Evolutionary conservation across 495 filamentous ascomycete genomes (phyloP), one percentile per base, ranked within the genome.

Genomic region (Endocarpon pusillum): DNA sequence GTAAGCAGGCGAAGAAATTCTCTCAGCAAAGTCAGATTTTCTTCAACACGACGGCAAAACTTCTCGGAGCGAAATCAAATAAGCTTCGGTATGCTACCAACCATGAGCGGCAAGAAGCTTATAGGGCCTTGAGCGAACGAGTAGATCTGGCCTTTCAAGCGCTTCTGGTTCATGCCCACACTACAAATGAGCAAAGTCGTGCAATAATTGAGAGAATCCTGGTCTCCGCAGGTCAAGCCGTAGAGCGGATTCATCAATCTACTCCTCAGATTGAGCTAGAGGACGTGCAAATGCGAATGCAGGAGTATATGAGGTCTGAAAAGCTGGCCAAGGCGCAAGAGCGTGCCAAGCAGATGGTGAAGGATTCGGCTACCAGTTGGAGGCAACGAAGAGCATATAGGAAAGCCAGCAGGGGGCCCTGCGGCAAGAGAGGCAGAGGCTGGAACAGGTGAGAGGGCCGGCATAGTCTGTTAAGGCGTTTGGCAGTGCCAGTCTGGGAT

Each of bases 311-410:
- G 18, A 57, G 48, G 32, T 48, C 41, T 25, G 42, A 48, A 22
- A 39, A 54, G 15, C 40, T 64, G 34, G 49, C 46, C 34, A 56
- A 41, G 8, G 59, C 58, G 26, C 61, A 65, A 28, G 48, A 46
- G 35, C 47, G 47, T 26, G 61, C 58, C 15, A 53, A 49, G 25
- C 36, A 48, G 24, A 29, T 65, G 32, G 31, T 56, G 37, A 48
- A n/a, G n/a, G n/a, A n/a, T n/a, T n/a, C n/a, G n/a, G n/a, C n/a
- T n/a, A n/a, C n/a, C n/a, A n/a, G n/a, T n/a, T n/a, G n/a, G n/a
- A n/a, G n/a, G n/a, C n/a, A n/a, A n/a, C n/a, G n/a, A n/a, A n/a
- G n/a, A n/a, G n/a, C n/a, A n/a, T n/a, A n/a, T n/a, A n/a, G n/a
- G n/a, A n/a, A n/a, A n/a, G n/a, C n/a, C n/a, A n/a, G n/a, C n/a